Evolutionary conservation across 495 filamentous ascomycete genomes (phyloP), one percentile per base, ranked within the genome.

Genomic region (Cercophora scortea): DNA sequence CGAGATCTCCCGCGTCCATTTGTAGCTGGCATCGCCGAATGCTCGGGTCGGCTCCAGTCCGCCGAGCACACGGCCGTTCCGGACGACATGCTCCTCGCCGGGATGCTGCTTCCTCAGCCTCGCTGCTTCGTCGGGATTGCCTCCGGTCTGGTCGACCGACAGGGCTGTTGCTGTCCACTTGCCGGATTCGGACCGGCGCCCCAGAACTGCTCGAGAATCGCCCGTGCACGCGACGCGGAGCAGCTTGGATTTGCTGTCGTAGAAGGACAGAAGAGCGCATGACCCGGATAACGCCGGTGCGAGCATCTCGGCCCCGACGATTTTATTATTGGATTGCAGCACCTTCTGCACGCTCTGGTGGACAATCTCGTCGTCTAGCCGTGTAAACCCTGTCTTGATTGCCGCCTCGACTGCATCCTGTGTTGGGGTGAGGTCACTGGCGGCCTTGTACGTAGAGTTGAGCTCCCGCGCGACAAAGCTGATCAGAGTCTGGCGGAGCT

Each of bases 11-110:
- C 77, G 76, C 42, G 76, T 86, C 94, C 94, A 99, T 68, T 99
- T 99, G 75, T 97, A 99, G 60, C 82, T 81, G 0, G 94, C 90
- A 66, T 99, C 94, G 34, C 94, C 94, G 60, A 99, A 99, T 0
- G 94, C 91, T 44, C 94, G 82, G 45, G 84, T 88, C 1, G 94
- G 94, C 65, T 97, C 93, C 15, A 99, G 74, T 36, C 89, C 86
- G 12, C 93, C 93, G 1, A 99, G 79, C 15, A 99, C 87, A 42
- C 94, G 85, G 0, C 94, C 94, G 56, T 93, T 90, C 3, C 80
- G 75, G 13, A 93, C 83, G 4, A 96, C 91, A 58, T 88, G 71
- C 0, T 85, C 81, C 65, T 99, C 94, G 38, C 83, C 85, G 3
- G 94, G 94, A 61, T 99, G 94, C 51, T 87, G 85, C 55, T 80